Evolutionary conservation across 257 asterid species (phyloP).

Genomic region (Mentha longifolia): DNA sequence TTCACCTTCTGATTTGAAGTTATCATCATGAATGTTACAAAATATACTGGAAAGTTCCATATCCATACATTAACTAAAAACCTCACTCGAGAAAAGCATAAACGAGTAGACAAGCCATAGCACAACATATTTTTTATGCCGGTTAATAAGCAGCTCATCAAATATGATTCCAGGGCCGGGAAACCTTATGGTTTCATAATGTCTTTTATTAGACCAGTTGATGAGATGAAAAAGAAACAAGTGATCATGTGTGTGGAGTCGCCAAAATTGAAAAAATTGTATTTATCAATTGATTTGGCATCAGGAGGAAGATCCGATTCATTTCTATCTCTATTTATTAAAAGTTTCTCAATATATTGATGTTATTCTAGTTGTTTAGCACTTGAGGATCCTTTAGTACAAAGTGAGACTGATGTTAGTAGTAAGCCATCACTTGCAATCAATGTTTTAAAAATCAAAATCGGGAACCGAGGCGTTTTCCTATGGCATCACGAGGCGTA

Average conservation of each 20-base stretch:
- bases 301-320: neutral
- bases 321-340: neutral
- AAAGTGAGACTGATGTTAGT: neutral
- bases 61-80: constrained; percentile 1
- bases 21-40: neutral
- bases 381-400: neutral
- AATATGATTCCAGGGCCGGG: neutral
- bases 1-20: neutral
- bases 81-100: neutral
- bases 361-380: neutral
- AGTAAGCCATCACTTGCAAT: neutral
- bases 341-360: neutral
- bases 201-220: neutral
- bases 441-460: too few species aligned
- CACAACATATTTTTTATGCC: neutral
- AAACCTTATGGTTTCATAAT: neutral
- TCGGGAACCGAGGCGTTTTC: too few species aligned
- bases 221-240: constrained; percentile 1
- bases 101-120: neutral
- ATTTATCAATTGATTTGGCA: neutral
- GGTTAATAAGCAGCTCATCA: neutral
- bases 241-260: neutral
- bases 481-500: too few species aligned
- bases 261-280: neutral
- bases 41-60: neutral